Base-by-base conservation (phyloP, 1,284 basidiomycete genomes). In the Ustilago nuda region DNA sequence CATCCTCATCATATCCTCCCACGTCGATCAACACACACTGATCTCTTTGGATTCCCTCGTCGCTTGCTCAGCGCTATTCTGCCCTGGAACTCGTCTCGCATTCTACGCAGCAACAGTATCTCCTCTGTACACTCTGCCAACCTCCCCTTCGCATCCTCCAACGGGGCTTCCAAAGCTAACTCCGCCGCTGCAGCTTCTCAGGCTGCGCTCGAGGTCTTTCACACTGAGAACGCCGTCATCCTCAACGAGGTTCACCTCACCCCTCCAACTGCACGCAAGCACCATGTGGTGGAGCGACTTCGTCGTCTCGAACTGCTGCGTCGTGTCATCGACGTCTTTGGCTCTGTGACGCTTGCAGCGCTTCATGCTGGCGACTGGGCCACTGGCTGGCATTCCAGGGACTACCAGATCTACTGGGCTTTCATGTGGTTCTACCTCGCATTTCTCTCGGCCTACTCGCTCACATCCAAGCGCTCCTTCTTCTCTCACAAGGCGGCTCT, bases 171-270 rank as follows among this genome's bases (percentile, higher is more conserved):
- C 39, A 63, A 62, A 32, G 27, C 54, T n/a, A n/a, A 53, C 37
- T 23, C 46, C 3, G 32, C 56, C 12, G 43, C 60, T 36, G 61
- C 65, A 12, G 67, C 69, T 12, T 65, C 64, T 30, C 67, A 74
- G 32, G 82, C 82, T 19, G 74, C 79, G 3, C 61, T 73, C 45
- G 66, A 73, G 23, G 83, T 85, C 45, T 84, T 82, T 50, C 79
- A 73, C 56, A 80, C 81, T 30, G 84, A 85, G 55, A 85, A 85
- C 46, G 81, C 81, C 30, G 82, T 85, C 57, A 77, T 85, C 43
- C 66, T 85, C 43, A 83, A 85, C 63, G 82, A 83, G 53, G 83
- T 84, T 5, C 79, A 83, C 37, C 58, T 72, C 23, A 82, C 80
- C 9, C 82, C 79, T 11, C 60, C 72, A 33, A 66, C 75, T 41